Base-by-base conservation (phyloP, 768 basidiomycete species). In the Termitomyces sp. region DNA sequence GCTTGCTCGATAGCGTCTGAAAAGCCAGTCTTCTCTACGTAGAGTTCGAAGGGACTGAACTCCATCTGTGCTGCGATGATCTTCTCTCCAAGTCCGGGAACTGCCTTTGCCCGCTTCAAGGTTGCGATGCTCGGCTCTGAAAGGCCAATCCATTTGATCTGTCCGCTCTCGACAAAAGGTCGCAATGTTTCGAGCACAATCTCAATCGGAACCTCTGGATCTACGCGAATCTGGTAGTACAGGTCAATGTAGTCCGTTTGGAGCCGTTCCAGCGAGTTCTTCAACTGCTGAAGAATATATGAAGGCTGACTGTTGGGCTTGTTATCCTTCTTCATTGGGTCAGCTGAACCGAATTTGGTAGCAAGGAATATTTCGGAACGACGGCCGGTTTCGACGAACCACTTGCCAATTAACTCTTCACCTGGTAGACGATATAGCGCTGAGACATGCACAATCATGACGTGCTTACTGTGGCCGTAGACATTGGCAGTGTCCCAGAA, bases 321-420 rank as follows among this genome's bases (percentile, higher is more conserved):
- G 0, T 2, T 77, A n/a, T 22, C 30, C 73, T 54, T 58, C 63
- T 53, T 30, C n/a, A 37, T 49, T 16, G 33, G 31, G 20, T 61
- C 68, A 36, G 36, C 8, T 37, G 45, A 44, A 7, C 49, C 48
- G 9, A 67, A 71, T 60, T 88, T 88, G 20, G 85, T 86, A 2
- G 85, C 84, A 20, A 88, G 74, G 70, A 87, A 88, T 31, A 86
- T 82, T 36, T 81, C 72, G 20, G 72, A 62, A 30, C 81, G 72
- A 55, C 80, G 81, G 8, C 82, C 82, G 11, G 78, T 81, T 15
- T 72, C 70, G 60, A 77, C 75, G 67, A 85, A 81, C 82, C 81
- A 54, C n/a, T 20, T 37, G 18, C 57, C 58, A 46, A 53, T 39
- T n/a, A 57, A 8, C 33, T 39, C 49, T 54, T 63, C 62, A 11